These are phyloP conservation scores for Populus hybrid DNA, from an alignment of 441 rosid species.

Conservation along the genomic window DNA sequence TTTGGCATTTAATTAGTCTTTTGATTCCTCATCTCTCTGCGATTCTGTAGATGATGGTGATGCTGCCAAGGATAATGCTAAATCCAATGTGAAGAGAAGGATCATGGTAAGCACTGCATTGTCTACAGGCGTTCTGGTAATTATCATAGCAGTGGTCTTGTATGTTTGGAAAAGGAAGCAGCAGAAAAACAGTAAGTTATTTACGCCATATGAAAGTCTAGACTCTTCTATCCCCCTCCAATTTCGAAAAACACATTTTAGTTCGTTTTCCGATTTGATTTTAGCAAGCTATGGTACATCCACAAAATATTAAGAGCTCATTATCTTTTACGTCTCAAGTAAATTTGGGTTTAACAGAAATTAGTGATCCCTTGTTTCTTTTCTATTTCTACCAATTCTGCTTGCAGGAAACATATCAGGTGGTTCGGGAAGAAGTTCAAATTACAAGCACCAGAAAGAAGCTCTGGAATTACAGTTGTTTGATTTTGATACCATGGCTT, in stretches of 20 bases:
- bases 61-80: not conserved
- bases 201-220: not conserved
- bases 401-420: slow-evolving; percentile 24
- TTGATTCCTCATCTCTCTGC: not conserved
- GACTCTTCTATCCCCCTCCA: slow-evolving; percentile 16
- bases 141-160: slow-evolving; percentile 12
- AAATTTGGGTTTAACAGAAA: slow-evolving; percentile 26
- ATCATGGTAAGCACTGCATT: slow-evolving; percentile 6
- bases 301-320: not conserved
- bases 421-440: not conserved
- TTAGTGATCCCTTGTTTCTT: slow-evolving; percentile 22
- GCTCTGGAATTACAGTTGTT: slow-evolving; percentile 51
- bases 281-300: not conserved
- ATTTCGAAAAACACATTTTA: not conserved
- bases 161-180: slow-evolving; percentile 11
- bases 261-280: not conserved
- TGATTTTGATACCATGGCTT: slow-evolving; percentile 39
- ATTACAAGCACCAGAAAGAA: slow-evolving; percentile 19
- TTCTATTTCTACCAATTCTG: slow-evolving; percentile 32
- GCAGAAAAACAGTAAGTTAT: slow-evolving; percentile 17
- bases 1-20: slow-evolving; percentile 33
- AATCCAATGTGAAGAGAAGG: slow-evolving; percentile 4
- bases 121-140: slow-evolving; percentile 1
- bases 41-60: not conserved
- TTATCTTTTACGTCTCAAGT: not conserved